phyloP scores from a whole-genome alignment of 2,329 filamentous ascomycete species.

The Hymenoscyphus salicellus region DNA sequence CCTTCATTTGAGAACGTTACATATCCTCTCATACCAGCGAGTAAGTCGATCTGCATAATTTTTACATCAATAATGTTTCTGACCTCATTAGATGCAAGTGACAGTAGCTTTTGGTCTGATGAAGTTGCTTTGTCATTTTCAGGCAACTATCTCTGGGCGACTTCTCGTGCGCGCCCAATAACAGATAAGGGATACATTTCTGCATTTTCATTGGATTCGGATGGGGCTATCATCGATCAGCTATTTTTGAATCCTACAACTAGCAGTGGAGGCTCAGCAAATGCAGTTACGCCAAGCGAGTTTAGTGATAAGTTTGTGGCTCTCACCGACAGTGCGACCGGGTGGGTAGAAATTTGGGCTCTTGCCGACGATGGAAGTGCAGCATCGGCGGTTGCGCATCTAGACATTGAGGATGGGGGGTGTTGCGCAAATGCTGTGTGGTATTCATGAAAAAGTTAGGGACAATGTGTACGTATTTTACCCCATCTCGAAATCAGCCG shows the following conservation, averaged over 20 bases:
- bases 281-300: slow-evolving; percentile 5
- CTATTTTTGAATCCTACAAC: slow-evolving; percentile 8
- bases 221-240: slow-evolving; percentile 3
- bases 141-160: slow-evolving; percentile 35
- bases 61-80: not conserved
- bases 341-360: slow-evolving; percentile 23
- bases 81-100: not conserved
- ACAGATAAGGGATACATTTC: slow-evolving; percentile 15
- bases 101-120: slow-evolving; percentile 35
- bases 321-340: slow-evolving; percentile 17
- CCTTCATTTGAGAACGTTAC: slow-evolving; percentile 15
- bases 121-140: slow-evolving; percentile 35
- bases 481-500: not conserved
- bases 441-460: not conserved
- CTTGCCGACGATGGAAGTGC: slow-evolving; percentile 2
- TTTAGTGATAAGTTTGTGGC: slow-evolving; percentile 17
- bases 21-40: slow-evolving; percentile 17
- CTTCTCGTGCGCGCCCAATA: slow-evolving; percentile 21
- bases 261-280: slow-evolving; percentile 8
- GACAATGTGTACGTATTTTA: not conserved
- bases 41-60: slow-evolving; percentile 13
- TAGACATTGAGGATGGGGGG: slow-evolving; percentile 13
- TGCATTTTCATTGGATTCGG: slow-evolving; percentile 6
- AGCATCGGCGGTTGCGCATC: slow-evolving; percentile 1
- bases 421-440: slow-evolving; percentile 15